Evolutionary conservation across 1,284 basidiomycete genomes (phyloP).

Genomic region (Bjerkandera adusta): DNA sequence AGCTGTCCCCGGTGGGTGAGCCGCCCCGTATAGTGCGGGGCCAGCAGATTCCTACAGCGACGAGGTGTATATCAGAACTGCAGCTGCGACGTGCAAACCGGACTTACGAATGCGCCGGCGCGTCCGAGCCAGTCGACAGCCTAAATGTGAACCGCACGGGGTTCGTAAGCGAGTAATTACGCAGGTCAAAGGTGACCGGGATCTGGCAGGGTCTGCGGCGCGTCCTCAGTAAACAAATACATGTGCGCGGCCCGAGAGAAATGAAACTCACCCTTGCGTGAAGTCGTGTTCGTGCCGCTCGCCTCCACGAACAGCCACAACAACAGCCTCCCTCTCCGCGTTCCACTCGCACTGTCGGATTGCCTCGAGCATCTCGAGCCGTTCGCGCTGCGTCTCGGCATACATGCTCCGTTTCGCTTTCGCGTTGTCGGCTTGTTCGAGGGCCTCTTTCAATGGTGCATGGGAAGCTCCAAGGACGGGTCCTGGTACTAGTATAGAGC

Average conservation of each 20-base stretch:
- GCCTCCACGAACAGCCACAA: conserved; percentile 43
- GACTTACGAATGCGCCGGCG: conserved; percentile 35
- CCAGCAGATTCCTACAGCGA: conserved; percentile 44
- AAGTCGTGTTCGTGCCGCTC: conserved; percentile 61
- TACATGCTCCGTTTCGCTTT: conserved; percentile 83
- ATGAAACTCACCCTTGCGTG: conserved; percentile 52
- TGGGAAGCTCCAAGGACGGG: conserved; percentile 67
- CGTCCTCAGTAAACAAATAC: conserved; percentile 4
- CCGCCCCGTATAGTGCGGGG: conserved; percentile 57
- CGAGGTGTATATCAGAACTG: conserved; percentile 8
- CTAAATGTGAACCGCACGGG: conserved; percentile 52
- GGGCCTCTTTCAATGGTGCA: conserved; percentile 54
- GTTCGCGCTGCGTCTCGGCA: conserved; percentile 81
- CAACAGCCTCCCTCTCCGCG: conserved; percentile 71
- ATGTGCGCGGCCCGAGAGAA: neutral
- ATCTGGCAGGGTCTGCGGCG: conserved; percentile 51
- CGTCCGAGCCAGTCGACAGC: conserved; percentile 32
- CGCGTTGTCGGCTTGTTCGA: conserved; percentile 55
- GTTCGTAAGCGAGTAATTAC: conserved; percentile 69
- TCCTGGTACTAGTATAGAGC: conserved; percentile 59
- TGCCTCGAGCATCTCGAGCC: conserved; percentile 60
- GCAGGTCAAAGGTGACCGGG: conserved; percentile 55
- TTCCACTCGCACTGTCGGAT: conserved; percentile 78
- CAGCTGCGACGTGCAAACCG: conserved; percentile 1
- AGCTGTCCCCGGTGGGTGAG: conserved; percentile 58